phyloP scores from a whole-genome alignment of 176 grass and related monocot species.

The Oryza coarctata region DNA sequence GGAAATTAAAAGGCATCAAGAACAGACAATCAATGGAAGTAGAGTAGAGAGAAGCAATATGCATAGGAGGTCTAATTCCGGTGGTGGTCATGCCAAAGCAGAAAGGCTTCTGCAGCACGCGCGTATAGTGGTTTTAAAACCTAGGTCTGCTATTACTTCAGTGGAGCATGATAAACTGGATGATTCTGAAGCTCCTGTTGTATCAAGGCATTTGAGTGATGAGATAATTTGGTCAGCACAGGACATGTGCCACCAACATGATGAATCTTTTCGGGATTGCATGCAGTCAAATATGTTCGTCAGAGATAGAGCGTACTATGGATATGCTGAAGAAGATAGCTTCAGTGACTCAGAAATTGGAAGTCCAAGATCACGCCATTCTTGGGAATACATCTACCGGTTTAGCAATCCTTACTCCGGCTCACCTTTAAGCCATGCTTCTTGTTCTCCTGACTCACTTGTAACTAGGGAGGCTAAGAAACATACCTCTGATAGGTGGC shows the following conservation, averaged over 20 bases:
- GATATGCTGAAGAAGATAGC: conserved; percentile 56
- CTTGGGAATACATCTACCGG: conserved; percentile 72
- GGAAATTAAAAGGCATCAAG: conserved; percentile 37
- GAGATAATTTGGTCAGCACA: conserved; percentile 40
- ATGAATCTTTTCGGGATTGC: conserved; percentile 72
- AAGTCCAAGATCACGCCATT: conserved; percentile 71
- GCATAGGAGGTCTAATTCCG: conserved; percentile 30
- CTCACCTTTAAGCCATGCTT: conserved; percentile 72
- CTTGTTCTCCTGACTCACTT: conserved; percentile 75
- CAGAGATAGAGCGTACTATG: conserved; percentile 49
- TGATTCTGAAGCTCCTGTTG: conserved; percentile 48
- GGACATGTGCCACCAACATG: conserved; percentile 49
- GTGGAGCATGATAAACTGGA: conserved; percentile 28
- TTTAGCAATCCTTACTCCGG: conserved; percentile 73
- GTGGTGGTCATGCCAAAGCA: conserved; percentile 10
- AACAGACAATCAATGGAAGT: conserved; percentile 18
- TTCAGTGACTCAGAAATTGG: conserved; percentile 65
- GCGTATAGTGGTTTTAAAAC: conserved; percentile 87
- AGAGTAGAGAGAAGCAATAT: conserved; percentile 37
- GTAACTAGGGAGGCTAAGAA: conserved; percentile 88
- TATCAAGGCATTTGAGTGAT: conserved; percentile 46
- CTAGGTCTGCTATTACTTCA: conserved; percentile 43
- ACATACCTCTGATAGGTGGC: conserved; percentile 80
- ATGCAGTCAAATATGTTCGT: conserved; percentile 56
- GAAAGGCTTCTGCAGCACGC: conserved; percentile 67